Conservation (phyloP, 163 green algal species). For the Volvox carteri region DNA sequence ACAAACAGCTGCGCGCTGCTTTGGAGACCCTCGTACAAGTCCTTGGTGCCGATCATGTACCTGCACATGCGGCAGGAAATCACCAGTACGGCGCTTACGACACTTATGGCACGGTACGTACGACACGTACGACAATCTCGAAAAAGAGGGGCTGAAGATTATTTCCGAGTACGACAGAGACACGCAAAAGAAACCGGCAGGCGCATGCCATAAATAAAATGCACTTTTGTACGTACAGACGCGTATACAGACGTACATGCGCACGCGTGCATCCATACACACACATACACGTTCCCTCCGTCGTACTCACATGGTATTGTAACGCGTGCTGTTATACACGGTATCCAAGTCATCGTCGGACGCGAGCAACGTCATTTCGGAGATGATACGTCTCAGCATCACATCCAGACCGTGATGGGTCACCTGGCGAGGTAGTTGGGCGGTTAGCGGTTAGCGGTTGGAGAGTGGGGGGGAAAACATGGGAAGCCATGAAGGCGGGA, state of each 20-base stretch:
- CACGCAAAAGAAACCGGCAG: no score
- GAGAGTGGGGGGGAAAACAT: no score
- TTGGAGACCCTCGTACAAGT: slow-evolving; percentile 59
- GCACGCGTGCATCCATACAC: background rate
- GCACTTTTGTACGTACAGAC: no score
- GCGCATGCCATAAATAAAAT: no score
- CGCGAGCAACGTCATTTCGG: slow-evolving; percentile 47
- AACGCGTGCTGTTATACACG: slow-evolving; percentile 36
- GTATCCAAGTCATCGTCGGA: slow-evolving; percentile 12
- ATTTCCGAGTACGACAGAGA: no score
- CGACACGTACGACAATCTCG: no score
- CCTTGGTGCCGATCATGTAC: slow-evolving; percentile 46
- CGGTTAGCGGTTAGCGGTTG: no score
- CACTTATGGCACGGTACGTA: background rate
- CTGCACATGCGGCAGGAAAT: background rate
- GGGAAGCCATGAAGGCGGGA: no score
- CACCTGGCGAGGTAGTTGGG: background rate
- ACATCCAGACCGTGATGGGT: slow-evolving; percentile 52
- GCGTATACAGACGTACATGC: background rate
- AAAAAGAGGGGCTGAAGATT: no score
- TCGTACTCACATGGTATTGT: slow-evolving; percentile 50
- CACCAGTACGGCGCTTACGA: background rate
- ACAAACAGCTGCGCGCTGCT: slow-evolving; percentile 47
- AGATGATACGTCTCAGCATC: slow-evolving; percentile 50
- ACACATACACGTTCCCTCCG: background rate